Conservation (phyloP, 495 filamentous ascomycete genomes). For the Darksidea phi region DNA sequence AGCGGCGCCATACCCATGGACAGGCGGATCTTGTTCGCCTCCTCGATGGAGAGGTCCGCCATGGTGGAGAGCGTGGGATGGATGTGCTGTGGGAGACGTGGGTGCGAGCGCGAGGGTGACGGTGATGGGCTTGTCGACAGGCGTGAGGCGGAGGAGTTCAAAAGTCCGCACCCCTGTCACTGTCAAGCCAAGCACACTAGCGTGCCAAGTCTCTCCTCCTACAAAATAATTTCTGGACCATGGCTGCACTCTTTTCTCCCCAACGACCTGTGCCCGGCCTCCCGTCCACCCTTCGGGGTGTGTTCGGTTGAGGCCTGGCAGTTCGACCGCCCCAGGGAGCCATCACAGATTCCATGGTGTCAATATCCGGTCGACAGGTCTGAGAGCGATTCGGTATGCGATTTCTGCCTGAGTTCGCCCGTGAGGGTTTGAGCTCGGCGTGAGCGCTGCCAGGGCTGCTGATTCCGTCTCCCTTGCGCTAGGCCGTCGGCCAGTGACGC, state of each 20-base stretch:
- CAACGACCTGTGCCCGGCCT: slow-evolving; percentile 81
- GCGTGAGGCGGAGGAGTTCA: slow-evolving; percentile 2
- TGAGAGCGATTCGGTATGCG: slow-evolving; percentile 64
- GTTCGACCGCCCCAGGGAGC: slow-evolving; percentile 82
- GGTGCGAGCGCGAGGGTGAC: neutral
- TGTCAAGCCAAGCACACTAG: slow-evolving; percentile 3
- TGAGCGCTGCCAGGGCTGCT: slow-evolving; percentile 61
- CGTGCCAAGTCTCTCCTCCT: slow-evolving; percentile 14
- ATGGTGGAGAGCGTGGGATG: slow-evolving; percentile 49
- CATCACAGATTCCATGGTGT: slow-evolving; percentile 67
- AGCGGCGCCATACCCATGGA: slow-evolving; percentile 89
- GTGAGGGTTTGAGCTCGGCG: slow-evolving; percentile 64
- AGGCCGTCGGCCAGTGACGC: slow-evolving; percentile 37
- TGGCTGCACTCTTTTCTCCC: slow-evolving; percentile 43
- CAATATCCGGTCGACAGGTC: slow-evolving; percentile 92
- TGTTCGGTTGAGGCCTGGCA: slow-evolving; percentile 75
- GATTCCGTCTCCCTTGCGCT: slow-evolving; percentile 58
- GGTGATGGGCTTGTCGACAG: neutral
- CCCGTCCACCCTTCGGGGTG: slow-evolving; percentile 59
- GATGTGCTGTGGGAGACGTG: neutral
- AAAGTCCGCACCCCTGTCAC: neutral
- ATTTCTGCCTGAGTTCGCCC: slow-evolving; percentile 65
- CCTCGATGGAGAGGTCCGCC: slow-evolving; percentile 84
- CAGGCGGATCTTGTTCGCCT: slow-evolving; percentile 88
- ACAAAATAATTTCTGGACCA: slow-evolving; percentile 34